Percentiles rank a stretch among this genome's conserved stretches.
These are phyloP conservation scores for Euphorbia celastroides DNA, from an alignment of 441 rosid genomes.

Conservation along the genomic window DNA sequence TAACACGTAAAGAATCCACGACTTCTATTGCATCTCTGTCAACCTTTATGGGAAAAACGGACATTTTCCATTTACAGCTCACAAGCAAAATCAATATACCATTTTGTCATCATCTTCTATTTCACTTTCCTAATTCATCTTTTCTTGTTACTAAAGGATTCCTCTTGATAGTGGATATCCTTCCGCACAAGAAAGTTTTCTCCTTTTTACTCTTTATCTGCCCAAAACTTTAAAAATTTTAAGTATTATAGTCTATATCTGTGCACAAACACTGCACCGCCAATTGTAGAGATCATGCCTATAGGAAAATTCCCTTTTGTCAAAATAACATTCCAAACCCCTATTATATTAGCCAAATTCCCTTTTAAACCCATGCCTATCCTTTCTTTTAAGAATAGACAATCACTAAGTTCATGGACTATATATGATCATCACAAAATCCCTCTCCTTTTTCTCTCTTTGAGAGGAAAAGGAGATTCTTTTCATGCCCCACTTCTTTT, in stretches of 20 bases:
- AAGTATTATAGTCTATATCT: constrained; percentile 29
- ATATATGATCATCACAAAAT: constrained; percentile 7
- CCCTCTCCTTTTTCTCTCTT: neutral
- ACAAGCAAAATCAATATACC: neutral
- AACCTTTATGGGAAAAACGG: constrained; percentile 16
- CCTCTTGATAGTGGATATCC: constrained; percentile 42
- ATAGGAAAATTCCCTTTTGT: constrained; percentile 40
- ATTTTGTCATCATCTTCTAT: constrained; percentile 12
- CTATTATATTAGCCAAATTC: neutral
- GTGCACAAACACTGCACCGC: constrained; percentile 2
- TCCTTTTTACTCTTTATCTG: neutral
- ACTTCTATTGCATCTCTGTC: constrained; percentile 9
- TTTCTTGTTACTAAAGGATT: constrained; percentile 49
- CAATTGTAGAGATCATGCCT: constrained; percentile 20
- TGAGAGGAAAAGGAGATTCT: constrained; percentile 44
- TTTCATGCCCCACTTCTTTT: constrained; percentile 53
- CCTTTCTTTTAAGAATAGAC: constrained; percentile 21
- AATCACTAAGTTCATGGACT: constrained; percentile 17
- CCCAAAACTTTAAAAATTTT: constrained; percentile 12
- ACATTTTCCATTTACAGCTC: constrained; percentile 1
- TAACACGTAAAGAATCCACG: neutral
- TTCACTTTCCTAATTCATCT: constrained; percentile 6
- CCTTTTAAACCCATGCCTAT: constrained; percentile 4
- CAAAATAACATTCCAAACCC: neutral
- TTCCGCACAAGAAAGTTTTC: constrained; percentile 12